These are phyloP conservation scores for Solanum medicagineum DNA, from an alignment of 257 asterid species.

Conservation along the genomic window DNA sequence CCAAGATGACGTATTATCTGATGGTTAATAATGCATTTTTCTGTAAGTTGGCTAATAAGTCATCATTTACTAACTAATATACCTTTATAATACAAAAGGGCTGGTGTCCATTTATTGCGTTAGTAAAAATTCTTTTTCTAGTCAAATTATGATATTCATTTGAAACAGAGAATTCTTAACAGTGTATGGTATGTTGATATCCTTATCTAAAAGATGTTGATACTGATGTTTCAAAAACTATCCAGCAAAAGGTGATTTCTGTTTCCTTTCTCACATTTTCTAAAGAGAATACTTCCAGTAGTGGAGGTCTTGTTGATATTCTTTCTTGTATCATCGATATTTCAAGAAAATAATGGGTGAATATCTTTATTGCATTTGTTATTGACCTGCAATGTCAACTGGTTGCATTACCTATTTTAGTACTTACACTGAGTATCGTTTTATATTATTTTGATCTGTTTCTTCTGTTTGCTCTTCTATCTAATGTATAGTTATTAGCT, in stretches of 20 bases:
- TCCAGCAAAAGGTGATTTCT: background rate
- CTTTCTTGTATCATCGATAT: background rate
- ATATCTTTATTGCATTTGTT: background rate
- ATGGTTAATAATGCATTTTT: background rate
- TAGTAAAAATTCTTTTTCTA: background rate
- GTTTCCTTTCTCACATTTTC: background rate
- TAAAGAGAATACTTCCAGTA: background rate
- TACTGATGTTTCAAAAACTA: background rate
- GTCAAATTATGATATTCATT: background rate
- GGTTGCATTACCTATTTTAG: background rate
- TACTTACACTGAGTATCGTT: background rate
- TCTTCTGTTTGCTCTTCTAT: slow-evolving; percentile 8
- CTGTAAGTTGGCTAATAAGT: background rate
- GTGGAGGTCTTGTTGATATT: background rate
- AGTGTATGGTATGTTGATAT: background rate
- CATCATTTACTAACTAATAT: background rate
- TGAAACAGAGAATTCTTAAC: background rate
- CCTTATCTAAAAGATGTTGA: background rate
- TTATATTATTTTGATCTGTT: slow-evolving; percentile 4
- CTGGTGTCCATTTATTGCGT: background rate
- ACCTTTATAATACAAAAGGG: background rate
- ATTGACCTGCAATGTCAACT: background rate
- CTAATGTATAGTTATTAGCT: slow-evolving; percentile 37
- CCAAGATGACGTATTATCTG: background rate
- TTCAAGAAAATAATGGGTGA: background rate